Percentiles rank a stretch among this genome's conserved stretches.
Evolutionary conservation across 768 basidiomycete species (phyloP).

Genomic region (Lentinula boryana): DNA sequence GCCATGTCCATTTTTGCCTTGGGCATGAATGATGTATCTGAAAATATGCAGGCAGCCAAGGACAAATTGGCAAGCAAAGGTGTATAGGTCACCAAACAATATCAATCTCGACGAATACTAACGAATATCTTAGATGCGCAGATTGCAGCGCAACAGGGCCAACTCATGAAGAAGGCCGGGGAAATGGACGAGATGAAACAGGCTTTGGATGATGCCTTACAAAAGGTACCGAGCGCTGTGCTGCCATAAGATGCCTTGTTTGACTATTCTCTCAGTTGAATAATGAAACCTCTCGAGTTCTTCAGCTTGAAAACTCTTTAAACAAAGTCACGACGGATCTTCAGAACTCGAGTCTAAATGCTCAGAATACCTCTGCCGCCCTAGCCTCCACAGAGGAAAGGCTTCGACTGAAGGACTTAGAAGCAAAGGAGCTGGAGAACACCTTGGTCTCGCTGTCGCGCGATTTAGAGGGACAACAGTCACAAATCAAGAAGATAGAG

Average conservation of each 20-base stretch:
- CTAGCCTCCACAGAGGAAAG: constrained; percentile 43
- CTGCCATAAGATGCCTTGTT: not conserved
- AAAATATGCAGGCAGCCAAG: constrained; percentile 39
- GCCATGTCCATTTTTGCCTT: constrained; percentile 44
- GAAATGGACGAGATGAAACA: constrained; percentile 37
- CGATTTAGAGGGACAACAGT: constrained; percentile 40
- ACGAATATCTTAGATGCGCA: constrained; percentile 32
- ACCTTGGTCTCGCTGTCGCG: constrained; percentile 50
- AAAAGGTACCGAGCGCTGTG: constrained; percentile 30
- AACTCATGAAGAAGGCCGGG: constrained; percentile 32
- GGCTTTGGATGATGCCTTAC: constrained; percentile 36
- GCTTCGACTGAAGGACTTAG: constrained; percentile 43
- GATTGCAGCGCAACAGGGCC: constrained; percentile 40
- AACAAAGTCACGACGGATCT: constrained; percentile 48
- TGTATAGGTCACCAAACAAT: constrained; percentile 11
- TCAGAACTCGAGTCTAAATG: constrained; percentile 44
- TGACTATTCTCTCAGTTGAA: constrained; percentile 35
- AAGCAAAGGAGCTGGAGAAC: constrained; percentile 48
- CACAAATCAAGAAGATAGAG: constrained; percentile 40
- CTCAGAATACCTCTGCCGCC: constrained; percentile 47
- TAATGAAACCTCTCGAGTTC: constrained; percentile 47
- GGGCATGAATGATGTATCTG: constrained; percentile 40
- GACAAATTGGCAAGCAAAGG: constrained; percentile 49
- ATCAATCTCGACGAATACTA: constrained; percentile 3
- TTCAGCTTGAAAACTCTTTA: constrained; percentile 49